Base-by-base conservation (phyloP, 805 yeast genomes). In the Candida fluviatilis region DNA sequence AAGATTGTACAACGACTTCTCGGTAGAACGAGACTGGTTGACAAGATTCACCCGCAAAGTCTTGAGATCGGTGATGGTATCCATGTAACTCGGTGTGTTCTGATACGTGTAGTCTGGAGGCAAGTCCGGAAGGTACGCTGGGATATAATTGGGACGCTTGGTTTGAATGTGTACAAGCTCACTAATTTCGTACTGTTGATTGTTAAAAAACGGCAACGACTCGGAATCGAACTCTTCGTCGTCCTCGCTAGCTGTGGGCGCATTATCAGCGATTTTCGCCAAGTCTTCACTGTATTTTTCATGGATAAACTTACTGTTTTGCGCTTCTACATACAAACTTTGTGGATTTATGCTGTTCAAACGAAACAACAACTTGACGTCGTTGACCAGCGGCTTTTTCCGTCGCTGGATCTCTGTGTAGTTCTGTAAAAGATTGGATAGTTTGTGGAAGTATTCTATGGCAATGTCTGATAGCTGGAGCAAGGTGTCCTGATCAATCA, bases 101-200 rank as follows among this genome's bases (percentile, higher is more conserved):
- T 78, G 80, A 56, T 84, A 91, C 0, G 98, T 91, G 59, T 90
- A 95, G 51, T 88, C 95, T 0, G 98, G 96, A 1, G 99, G 99
- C 19, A 91, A 69, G 10, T 79, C 78, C 0, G 99, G 99, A 49
- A 91, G 64, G 81, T 89, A 89, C 4, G 64, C 54, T 0, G 95
- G 95, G 5, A 86, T 71, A 42, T 77, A 76, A 4, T 57, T 54
- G 1, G 71, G 69, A 19, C 48, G 47, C n/a, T 39, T 34, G 4
- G 55, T 43, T 34, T 25, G 81, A 62, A 39, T 81, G 1, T 73
- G 89, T 11, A 82, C 75, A 18, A 85, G 66, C 35, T 71, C 64
- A 2, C 77, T 67, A 3, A 78, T 65, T 37, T 71, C 75, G 35
- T 75, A 69, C 18, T 66, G 67, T 40, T 75, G 75, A 29, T 74